These are phyloP conservation scores for Schwanniomyces vanrijiae DNA, from an alignment of 805 yeast genomes.

Conservation along the genomic window DNA sequence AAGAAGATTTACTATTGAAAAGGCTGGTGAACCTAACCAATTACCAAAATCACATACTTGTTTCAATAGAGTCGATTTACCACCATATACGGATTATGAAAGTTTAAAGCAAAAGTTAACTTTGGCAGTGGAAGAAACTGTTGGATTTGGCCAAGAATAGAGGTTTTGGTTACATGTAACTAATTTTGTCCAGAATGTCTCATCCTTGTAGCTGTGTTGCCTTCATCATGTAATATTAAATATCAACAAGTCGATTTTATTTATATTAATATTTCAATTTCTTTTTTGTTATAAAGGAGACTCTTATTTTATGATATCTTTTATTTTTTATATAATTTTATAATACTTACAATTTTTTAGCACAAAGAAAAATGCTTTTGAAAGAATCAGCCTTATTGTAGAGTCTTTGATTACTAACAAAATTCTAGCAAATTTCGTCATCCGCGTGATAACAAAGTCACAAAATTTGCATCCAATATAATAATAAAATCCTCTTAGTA, in stretches of 20 bases:
- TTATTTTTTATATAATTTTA: background rate
- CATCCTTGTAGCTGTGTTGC: background rate
- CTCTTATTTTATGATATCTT: background rate
- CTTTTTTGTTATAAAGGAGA: background rate
- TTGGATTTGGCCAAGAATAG: slow-evolving; percentile 97
- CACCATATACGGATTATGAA: slow-evolving; percentile 85
- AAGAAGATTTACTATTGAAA: slow-evolving; percentile 96
- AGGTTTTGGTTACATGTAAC: background rate
- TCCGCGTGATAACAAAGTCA: background rate
- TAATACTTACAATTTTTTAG: background rate
- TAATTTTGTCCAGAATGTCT: background rate
- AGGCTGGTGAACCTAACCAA: slow-evolving; percentile 92
- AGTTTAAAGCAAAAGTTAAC: slow-evolving; percentile 85
- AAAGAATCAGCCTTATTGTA: background rate
- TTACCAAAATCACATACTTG: slow-evolving; percentile 98
- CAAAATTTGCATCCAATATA: background rate
- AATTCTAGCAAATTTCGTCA: background rate
- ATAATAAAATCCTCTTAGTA: background rate
- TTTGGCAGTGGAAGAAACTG: slow-evolving; percentile 97
- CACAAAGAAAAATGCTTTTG: background rate
- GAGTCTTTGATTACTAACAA: background rate
- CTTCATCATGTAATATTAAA: background rate
- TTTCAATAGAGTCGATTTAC: slow-evolving; percentile 97
- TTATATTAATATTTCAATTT: background rate
- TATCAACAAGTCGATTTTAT: background rate